Base-by-base conservation (phyloP, 2,329 filamentous ascomycete genomes). In the Alternaria conjuncta region DNA sequence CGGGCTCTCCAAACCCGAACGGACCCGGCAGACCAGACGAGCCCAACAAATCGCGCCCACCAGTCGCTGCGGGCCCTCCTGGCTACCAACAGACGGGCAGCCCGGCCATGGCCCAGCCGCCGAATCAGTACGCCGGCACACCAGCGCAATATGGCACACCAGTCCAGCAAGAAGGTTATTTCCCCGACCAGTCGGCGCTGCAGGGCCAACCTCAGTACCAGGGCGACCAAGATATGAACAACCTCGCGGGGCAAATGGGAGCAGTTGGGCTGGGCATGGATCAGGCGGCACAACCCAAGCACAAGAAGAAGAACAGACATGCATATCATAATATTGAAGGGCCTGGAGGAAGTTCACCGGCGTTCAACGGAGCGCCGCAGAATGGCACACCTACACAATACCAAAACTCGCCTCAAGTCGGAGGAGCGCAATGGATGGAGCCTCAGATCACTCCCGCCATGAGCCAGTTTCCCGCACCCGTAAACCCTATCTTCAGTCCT, bases 281-380 rank as follows among this genome's bases (percentile, higher is more conserved):
- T n/a, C 85, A 84, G 49, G 53, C 83, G 61, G 86, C 75, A 64
- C 79, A 79, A 63, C 79, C 79, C 68, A 82, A 89, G 61, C 71
- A 85, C 80, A 93, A 94, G 86, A 98, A 97, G 88, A 97, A 97
- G 86, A 92, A 97, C 79, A 89, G 93, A 63, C 95, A 98, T 82
- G 95, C 94, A 67, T 92, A 97, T 80, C 95, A 98, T 80, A 90
- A 89, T 43, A 88, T 98, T 57, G 93, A 95, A 68, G 88, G 92
- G 21, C 86, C 90, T 12, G 85, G 85, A 15, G 85, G 85, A 6
- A 89, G 88, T 32, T 88, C 90, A 6, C 89, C 91, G 74, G 83
- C 88, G 11, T 92, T 92, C 82, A 90, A 90, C 76, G 90, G 88
- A 65, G 88, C 90, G 75, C 88, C 89, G 2, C 85, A 87, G 23